Evolutionary conservation across 2,329 filamentous ascomycete species (phyloP), one percentile per base, ranked within the genome.

Genomic region (Huntiella moniliformis): DNA sequence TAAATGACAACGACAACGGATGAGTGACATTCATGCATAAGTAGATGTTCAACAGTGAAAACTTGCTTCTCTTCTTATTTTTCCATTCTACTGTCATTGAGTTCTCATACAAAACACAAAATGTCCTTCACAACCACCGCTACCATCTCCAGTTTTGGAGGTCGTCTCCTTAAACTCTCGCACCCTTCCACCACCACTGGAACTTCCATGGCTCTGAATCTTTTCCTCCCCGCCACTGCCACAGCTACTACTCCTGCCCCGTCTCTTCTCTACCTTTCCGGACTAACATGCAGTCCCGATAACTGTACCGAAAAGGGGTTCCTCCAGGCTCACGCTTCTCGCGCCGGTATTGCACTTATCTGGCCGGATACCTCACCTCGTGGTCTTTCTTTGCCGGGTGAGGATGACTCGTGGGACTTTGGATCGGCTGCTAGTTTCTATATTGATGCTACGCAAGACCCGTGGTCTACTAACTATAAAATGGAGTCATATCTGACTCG

Each of bases 281-380:
- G 91, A 44, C 70, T 98, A 51, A 96, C 91, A 51, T 98, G 91
- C 70, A 88, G 86, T 1, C 86, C 84, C 33, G 87, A 96, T 57
- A 87, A 87, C 63, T 77, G 76, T 58, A 69, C 79, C 31, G 75
- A 87, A 57, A 80, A 82, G 59, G 91, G 87, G 45, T 96, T 95
- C 70, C 83, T 98, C 63, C 87, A 95, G 60, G 76, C 81, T 55
- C 74, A 75, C 52, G 91, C 91, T 41, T 73, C 78, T 48, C 69
- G 78, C 55, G 79, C 78, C 59, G 83, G 83, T 56, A 82, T 98
- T 60, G 91, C 91, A n/a, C 66, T 98, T 48, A 73, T 95, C 45
- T 96, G 86, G 65, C 91, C 91, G 1, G 91, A 98, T 66, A 98
- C 91, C 16, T 92, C 82, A 48, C 91, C 91, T 48, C 77, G 88